Percentiles rank a stretch among this genome's conserved stretches.
phyloP scores from a whole-genome alignment of 2,329 filamentous ascomycete species.

The Alternaria triticimaculans region DNA sequence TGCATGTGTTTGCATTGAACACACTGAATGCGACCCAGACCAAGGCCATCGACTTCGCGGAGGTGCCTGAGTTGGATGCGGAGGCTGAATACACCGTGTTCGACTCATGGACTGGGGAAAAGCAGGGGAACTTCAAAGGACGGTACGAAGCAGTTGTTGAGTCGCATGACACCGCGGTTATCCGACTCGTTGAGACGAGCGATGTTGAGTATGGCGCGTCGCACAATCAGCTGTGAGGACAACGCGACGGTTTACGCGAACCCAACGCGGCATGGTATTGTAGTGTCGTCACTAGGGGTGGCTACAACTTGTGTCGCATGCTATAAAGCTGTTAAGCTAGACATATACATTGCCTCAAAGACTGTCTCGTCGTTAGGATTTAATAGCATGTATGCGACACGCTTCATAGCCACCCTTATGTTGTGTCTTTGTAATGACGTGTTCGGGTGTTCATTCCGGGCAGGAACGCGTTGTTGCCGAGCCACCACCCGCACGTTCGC shows the following conservation, averaged over 20 bases:
- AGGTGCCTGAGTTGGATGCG: slow-evolving; percentile 28
- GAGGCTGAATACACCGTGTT: slow-evolving; percentile 19
- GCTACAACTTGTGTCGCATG: background rate
- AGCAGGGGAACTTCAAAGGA: slow-evolving; percentile 1
- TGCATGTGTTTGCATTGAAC: slow-evolving; percentile 37
- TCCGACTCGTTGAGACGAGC: background rate
- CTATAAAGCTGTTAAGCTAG: no score
- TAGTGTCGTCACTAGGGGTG: background rate
- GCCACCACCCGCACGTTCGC: no score
- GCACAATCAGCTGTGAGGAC: background rate
- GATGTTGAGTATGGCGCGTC: background rate
- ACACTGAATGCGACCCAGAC: slow-evolving; percentile 18
- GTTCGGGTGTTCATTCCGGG: no score
- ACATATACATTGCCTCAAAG: no score
- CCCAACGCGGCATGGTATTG: background rate
- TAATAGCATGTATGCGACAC: no score
- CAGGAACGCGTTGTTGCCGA: no score
- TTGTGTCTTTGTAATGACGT: no score
- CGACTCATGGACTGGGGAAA: slow-evolving; percentile 30
- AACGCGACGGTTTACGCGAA: background rate
- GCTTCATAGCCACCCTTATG: no score
- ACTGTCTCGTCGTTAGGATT: no score
- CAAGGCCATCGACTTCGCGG: slow-evolving; percentile 24
- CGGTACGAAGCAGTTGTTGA: slow-evolving; percentile 1
- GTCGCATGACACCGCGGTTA: slow-evolving; percentile 1